These are phyloP conservation scores for Tardiomyces digboiensis DNA, from an alignment of 1,139 yeast species.

Conservation along the genomic window DNA sequence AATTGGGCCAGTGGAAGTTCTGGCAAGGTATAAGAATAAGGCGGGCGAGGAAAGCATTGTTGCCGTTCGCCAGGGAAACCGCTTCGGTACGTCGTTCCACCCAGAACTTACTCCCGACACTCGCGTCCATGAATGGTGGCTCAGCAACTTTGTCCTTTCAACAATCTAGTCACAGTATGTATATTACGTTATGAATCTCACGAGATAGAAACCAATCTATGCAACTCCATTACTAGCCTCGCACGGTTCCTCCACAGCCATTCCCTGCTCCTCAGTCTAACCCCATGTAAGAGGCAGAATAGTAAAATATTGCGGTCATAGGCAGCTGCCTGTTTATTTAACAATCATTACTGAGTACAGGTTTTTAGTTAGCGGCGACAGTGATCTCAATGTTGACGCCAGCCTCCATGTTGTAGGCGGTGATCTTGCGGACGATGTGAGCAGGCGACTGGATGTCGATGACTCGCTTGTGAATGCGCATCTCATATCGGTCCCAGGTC, in stretches of 20 bases:
- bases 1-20: slow-evolving; percentile 14
- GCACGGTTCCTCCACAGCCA: background rate
- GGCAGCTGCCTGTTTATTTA: background rate
- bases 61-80: slow-evolving; percentile 62
- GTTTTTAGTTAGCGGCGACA: slow-evolving; percentile 28
- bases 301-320: background rate
- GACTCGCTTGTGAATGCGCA: slow-evolving; percentile 99
- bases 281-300: too few species aligned
- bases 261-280: too few species aligned
- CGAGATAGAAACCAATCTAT: too few species aligned
- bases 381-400: slow-evolving; percentile 38
- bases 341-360: slow-evolving; percentile 1
- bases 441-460: slow-evolving; percentile 98
- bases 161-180: background rate
- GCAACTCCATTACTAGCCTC: background rate
- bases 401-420: slow-evolving; percentile 71
- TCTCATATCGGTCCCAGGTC: slow-evolving; percentile 99
- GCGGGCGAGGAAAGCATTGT: slow-evolving; percentile 35
- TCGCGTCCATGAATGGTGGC: slow-evolving; percentile 65
- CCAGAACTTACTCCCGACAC: slow-evolving; percentile 60
- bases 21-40: slow-evolving; percentile 13
- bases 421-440: slow-evolving; percentile 87
- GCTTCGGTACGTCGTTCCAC: slow-evolving; percentile 72
- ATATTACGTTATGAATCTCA: too few species aligned
- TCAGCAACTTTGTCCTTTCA: slow-evolving; percentile 6